Conservation (phyloP, 2,329 filamentous ascomycete genomes). For the Passalora sequoiae region DNA sequence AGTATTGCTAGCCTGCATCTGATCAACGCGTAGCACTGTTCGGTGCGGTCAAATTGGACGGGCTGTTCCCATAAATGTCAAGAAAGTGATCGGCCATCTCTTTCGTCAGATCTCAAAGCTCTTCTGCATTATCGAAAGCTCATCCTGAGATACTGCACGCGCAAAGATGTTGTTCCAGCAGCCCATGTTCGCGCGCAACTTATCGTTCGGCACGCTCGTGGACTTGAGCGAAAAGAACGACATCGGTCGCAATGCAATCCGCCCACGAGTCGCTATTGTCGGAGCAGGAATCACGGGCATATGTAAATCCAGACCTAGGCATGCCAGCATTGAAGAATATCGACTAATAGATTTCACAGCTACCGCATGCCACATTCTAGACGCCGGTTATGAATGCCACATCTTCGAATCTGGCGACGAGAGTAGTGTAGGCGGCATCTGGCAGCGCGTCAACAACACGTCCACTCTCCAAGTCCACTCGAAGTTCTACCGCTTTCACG, state of each 20-base stretch:
- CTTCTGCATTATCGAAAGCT: neutral
- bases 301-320: no score
- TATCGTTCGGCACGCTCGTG: slow-evolving; percentile 14
- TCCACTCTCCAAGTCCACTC: slow-evolving; percentile 78
- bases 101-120: neutral
- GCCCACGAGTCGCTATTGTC: slow-evolving; percentile 52
- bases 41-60: neutral
- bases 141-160: neutral
- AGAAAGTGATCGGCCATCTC: no score
- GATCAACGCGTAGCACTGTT: slow-evolving; percentile 6
- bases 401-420: slow-evolving; percentile 69
- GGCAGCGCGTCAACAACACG: slow-evolving; percentile 58
- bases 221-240: slow-evolving; percentile 13
- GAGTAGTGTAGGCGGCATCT: slow-evolving; percentile 48
- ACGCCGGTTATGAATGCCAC: slow-evolving; percentile 75
- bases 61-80: no score
- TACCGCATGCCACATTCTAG: slow-evolving; percentile 73
- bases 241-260: slow-evolving; percentile 18
- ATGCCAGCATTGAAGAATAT: no score
- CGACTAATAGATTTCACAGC: no score
- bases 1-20: slow-evolving; percentile 1
- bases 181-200: slow-evolving; percentile 6
- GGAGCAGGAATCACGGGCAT: slow-evolving; percentile 61
- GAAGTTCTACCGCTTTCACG: slow-evolving; percentile 83
- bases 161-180: slow-evolving; percentile 12